phyloP scores from a whole-genome alignment of 164 flowering plant species.

The Tetrastigma voinierianum region DNA sequence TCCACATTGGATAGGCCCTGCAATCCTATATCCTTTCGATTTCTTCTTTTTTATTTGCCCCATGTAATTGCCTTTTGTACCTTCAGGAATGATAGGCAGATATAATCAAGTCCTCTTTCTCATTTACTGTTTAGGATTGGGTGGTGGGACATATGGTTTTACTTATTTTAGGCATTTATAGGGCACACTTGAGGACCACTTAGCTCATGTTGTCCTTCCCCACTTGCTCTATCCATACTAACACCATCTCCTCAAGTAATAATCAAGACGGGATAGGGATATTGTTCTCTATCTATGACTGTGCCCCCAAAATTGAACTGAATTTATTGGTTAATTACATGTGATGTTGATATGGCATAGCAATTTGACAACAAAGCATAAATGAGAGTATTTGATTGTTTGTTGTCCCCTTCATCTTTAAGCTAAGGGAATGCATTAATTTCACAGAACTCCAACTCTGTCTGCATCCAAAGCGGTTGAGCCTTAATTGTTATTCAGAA shows the following conservation, averaged over 20 bases:
- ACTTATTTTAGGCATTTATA: neutral
- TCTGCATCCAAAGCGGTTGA: too few relatives aligned
- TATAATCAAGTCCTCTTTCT: neutral
- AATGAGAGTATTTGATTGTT: neutral
- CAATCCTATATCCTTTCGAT: neutral
- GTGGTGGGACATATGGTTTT: neutral
- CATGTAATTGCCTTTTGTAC: too few relatives aligned
- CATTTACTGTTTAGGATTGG: neutral
- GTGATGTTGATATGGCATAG: constrained; percentile 15
- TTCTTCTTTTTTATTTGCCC: neutral
- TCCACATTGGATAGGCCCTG: neutral
- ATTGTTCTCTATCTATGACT: neutral
- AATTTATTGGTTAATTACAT: neutral
- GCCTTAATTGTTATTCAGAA: too few relatives aligned
- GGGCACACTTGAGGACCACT: neutral
- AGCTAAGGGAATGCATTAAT: neutral
- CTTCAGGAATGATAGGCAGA: neutral
- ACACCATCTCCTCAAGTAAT: neutral
- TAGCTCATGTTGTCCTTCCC: neutral
- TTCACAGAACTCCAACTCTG: neutral
- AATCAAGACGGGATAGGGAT: neutral
- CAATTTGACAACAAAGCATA: neutral
- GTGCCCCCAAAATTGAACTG: constrained; percentile 7
- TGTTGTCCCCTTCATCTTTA: neutral
- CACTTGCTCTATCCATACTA: neutral